Evolutionary conservation across 1,284 basidiomycete species (phyloP).

Genomic region (Leccinum solheimii): DNA sequence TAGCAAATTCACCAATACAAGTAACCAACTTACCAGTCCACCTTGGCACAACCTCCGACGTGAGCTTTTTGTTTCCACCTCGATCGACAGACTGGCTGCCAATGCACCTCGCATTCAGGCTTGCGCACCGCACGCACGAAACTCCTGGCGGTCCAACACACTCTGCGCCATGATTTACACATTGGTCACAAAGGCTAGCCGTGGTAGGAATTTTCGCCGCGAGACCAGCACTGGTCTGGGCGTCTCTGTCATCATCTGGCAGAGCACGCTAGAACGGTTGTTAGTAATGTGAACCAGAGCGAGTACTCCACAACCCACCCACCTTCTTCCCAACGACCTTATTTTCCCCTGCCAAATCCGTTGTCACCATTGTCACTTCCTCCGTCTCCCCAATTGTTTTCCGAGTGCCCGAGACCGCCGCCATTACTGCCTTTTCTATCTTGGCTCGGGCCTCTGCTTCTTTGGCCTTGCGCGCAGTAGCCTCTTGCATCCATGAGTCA

Average conservation of each 20-base stretch:
- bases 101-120: too few species aligned
- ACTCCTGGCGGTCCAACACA: too few species aligned
- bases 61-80: too few species aligned
- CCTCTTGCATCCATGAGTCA: neutral
- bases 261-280: neutral
- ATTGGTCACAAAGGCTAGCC: neutral
- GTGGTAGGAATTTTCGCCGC: neutral
- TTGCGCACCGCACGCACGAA: too few species aligned
- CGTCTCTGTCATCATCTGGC: neutral
- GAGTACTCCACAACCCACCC: neutral
- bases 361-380: too few species aligned
- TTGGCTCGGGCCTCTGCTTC: neutral
- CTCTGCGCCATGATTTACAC: neutral
- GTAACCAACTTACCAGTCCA: neutral
- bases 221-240: neutral
- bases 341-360: neutral
- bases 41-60: neutral
- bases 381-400: too few species aligned
- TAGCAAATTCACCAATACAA: neutral
- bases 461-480: neutral
- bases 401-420: too few species aligned
- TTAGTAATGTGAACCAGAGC: neutral
- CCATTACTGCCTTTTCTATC: neutral
- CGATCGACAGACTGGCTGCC: too few species aligned
- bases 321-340: neutral